A percentile compares a stretch with the other conserved stretches of the same genome.
Evolutionary conservation across 768 basidiomycete genomes (phyloP).

Genomic region (Rhizopogon sp.): DNA sequence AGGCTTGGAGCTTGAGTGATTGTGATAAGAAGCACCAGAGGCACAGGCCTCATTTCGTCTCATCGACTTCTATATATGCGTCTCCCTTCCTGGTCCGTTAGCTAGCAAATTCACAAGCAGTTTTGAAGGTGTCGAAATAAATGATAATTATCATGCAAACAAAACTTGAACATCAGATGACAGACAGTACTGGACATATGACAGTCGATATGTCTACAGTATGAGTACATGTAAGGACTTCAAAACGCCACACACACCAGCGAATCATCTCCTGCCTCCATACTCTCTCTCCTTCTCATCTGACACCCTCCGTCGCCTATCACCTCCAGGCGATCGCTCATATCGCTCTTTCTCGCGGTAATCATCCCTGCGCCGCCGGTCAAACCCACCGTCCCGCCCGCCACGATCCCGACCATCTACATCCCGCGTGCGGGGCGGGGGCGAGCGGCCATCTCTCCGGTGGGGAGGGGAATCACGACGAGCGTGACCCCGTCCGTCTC

Average conservation of each 20-base stretch:
- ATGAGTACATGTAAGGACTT: not conserved
- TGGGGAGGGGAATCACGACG: conserved; percentile 21
- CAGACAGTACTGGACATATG: too few species aligned
- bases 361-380: conserved; percentile 21
- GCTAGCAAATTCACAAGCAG: too few species aligned
- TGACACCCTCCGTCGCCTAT: conserved; percentile 16
- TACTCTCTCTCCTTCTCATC: conserved; percentile 22
- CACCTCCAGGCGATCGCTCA: conserved; percentile 21
- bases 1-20: too few species aligned
- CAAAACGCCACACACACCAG: not conserved
- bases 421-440: conserved; percentile 17
- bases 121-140: not conserved
- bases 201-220: not conserved
- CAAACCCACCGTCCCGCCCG: conserved; percentile 14
- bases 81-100: too few species aligned
- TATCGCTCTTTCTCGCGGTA: conserved; percentile 13
- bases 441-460: conserved; percentile 15
- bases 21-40: too few species aligned
- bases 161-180: not conserved
- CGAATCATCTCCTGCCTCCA: conserved; percentile 15
- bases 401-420: conserved; percentile 13
- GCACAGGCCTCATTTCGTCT: too few species aligned
- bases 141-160: not conserved
- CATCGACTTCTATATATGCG: too few species aligned
- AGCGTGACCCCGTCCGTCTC: conserved; percentile 16